These are phyloP conservation scores for Excoecaria agallocha DNA, from an alignment of 345 rosid species.

Conservation along the genomic window DNA sequence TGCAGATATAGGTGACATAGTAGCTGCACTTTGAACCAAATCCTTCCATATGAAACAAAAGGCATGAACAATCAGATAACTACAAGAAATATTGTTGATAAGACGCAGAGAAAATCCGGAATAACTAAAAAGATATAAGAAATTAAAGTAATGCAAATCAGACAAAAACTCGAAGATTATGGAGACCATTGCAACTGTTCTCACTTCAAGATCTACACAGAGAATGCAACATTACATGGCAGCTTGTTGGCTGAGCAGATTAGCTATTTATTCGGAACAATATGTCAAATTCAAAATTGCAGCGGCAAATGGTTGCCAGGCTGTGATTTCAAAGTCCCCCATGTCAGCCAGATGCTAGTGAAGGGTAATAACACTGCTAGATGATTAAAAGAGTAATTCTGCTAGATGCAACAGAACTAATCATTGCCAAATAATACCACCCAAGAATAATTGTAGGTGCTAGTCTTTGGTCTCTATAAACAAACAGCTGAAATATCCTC, in stretches of 20 bases:
- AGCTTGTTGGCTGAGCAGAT: neutral
- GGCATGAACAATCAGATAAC: neutral
- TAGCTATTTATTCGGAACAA: neutral
- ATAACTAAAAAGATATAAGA: neutral
- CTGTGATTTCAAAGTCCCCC: neutral
- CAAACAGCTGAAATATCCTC: neutral
- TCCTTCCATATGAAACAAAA: conserved; percentile 45
- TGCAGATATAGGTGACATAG: conserved; percentile 44
- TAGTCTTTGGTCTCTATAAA: neutral
- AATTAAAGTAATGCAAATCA: neutral
- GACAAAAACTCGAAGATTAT: neutral
- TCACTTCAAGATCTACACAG: neutral
- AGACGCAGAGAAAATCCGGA: neutral
- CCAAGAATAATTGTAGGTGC: neutral
- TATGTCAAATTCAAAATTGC: neutral
- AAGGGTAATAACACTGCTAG: neutral
- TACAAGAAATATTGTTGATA: neutral
- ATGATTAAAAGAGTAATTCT: neutral
- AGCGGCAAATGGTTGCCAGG: neutral
- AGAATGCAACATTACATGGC: neutral
- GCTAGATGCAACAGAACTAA: neutral
- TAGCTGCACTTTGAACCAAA: conserved; percentile 48
- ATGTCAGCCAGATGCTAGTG: neutral
- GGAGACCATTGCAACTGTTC: neutral
- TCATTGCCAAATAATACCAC: neutral